phyloP scores from a whole-genome alignment of 495 filamentous ascomycete species.

The Xylaria nigripes region DNA sequence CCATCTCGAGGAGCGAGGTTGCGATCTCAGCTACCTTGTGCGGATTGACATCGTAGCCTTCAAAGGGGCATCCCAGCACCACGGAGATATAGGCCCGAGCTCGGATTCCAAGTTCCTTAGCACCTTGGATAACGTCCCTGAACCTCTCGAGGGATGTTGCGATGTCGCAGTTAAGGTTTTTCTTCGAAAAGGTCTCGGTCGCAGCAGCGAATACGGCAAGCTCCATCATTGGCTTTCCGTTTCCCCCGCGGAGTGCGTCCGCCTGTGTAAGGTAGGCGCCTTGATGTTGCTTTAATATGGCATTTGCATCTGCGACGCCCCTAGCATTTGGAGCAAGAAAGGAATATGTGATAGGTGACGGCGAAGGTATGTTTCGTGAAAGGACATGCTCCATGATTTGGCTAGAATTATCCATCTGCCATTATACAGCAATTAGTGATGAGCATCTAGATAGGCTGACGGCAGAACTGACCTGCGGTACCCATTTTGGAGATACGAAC shows the following conservation, averaged over 20 bases:
- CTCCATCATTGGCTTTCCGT: conserved; percentile 50
- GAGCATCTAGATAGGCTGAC: neutral
- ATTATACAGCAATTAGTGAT: conserved; percentile 4
- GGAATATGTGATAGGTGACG: conserved; percentile 70
- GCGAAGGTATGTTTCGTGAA: conserved; percentile 55
- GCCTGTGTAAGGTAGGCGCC: conserved; percentile 31
- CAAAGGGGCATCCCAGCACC: conserved; percentile 88
- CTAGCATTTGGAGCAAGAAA: conserved; percentile 87
- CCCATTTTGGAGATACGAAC: conserved; percentile 96
- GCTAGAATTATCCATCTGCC: conserved; percentile 83
- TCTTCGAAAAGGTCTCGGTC: conserved; percentile 82
- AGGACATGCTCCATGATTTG: conserved; percentile 73
- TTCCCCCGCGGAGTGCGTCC: conserved; percentile 19
- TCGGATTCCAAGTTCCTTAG: conserved; percentile 60
- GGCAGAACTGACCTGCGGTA: conserved; percentile 64
- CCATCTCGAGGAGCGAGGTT: conserved; percentile 79
- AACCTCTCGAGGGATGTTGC: conserved; percentile 71
- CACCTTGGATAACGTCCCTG: conserved; percentile 62
- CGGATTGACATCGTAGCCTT: conserved; percentile 75
- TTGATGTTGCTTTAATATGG: conserved; percentile 33
- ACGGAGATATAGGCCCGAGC: conserved; percentile 94
- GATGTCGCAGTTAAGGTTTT: conserved; percentile 87
- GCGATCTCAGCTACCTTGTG: conserved; percentile 76
- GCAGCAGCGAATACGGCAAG: conserved; percentile 89
- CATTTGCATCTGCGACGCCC: conserved; percentile 55